These are phyloP conservation scores for Pseudogymnoascus sp. DNA, from an alignment of 2,329 filamentous ascomycete genomes.

Conservation along the genomic window DNA sequence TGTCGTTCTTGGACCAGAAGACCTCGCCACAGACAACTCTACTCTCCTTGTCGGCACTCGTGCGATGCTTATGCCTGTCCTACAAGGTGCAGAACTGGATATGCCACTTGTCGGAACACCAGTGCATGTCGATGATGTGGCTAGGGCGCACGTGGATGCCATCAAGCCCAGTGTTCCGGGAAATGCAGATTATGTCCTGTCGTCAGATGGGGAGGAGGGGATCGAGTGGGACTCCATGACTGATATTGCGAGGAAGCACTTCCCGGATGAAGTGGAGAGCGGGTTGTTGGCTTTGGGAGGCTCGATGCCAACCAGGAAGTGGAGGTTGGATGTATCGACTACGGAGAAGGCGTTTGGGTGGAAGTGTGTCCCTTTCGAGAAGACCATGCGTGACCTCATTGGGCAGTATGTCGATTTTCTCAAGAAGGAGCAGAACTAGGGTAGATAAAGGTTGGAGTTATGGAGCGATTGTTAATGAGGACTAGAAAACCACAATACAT, in stretches of 20 bases:
- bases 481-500: not conserved
- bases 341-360: conserved; percentile 31
- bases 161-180: not conserved
- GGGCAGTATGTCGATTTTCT: conserved; percentile 31
- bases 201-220: conserved; percentile 14
- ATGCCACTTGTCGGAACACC: conserved; percentile 3
- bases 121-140: conserved; percentile 10
- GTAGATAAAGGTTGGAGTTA: not conserved
- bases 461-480: not conserved
- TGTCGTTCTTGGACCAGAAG: conserved; percentile 7
- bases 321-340: conserved; percentile 26
- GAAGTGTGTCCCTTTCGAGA: conserved; percentile 29
- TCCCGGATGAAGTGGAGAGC: conserved; percentile 26
- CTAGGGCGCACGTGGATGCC: conserved; percentile 6
- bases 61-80: not conserved
- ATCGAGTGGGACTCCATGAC: conserved; percentile 35
- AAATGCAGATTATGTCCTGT: conserved; percentile 4
- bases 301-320: conserved; percentile 25
- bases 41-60: not conserved
- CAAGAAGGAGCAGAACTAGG: not conserved
- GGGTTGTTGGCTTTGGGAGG: conserved; percentile 26
- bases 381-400: conserved; percentile 30
- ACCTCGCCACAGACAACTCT: not conserved
- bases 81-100: not conserved
- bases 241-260: conserved; percentile 31